phyloP scores from a whole-genome alignment of 306 rosid genomes.

The Ammopiptanthus mongolicus region DNA sequence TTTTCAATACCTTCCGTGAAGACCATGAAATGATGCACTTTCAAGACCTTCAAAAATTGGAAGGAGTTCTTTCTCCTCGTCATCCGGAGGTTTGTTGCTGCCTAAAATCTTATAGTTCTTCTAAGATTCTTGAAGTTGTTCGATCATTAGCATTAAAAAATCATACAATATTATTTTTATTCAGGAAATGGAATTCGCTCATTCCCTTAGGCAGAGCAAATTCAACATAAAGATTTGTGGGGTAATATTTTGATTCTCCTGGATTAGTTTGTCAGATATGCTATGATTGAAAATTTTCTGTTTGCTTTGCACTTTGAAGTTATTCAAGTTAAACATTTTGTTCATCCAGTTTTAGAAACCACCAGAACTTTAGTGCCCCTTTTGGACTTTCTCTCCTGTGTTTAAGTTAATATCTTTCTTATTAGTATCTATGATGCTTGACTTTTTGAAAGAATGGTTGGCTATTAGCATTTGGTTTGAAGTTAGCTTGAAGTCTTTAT shows the following conservation, averaged over 20 bases:
- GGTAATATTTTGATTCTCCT: conserved; percentile 38
- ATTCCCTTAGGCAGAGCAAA: conserved; percentile 81
- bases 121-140: background rate
- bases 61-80: conserved; percentile 92
- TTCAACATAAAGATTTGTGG: conserved; percentile 92
- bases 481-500: background rate
- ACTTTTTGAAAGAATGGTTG: background rate
- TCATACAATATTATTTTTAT: conserved; percentile 14
- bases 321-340: background rate
- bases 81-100: conserved; percentile 61
- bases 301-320: background rate
- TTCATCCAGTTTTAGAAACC: background rate
- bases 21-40: conserved; percentile 91
- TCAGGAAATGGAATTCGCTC: conserved; percentile 98
- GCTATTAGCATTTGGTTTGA: background rate
- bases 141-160: conserved; percentile 6
- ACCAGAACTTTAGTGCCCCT: background rate
- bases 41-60: conserved; percentile 83
- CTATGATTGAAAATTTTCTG: background rate
- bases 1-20: conserved; percentile 80
- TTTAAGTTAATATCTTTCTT: background rate
- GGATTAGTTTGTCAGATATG: background rate
- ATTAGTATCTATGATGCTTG: background rate
- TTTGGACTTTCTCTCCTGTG: background rate
- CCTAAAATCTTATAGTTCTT: background rate